Evolutionary conservation across 108 stramenopile species (phyloP).

Genomic region (Cylindrotheca fusiformis): DNA sequence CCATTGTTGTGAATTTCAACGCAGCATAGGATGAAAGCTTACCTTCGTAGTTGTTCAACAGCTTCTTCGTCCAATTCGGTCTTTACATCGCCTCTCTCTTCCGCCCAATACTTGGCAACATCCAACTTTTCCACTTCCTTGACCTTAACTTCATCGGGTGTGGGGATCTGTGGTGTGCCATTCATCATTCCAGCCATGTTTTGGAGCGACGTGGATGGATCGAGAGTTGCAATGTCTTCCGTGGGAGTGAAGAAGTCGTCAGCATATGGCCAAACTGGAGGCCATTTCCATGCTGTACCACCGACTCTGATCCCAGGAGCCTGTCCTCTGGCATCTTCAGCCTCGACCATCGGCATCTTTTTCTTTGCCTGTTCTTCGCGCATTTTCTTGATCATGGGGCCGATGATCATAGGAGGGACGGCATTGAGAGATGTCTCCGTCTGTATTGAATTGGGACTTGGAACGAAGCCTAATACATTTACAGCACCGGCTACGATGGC

Average conservation of each 20-base stretch:
- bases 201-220: conserved; percentile 19
- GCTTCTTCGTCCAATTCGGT: conserved; percentile 72
- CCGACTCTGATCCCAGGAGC: conserved; percentile 86
- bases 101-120: conserved; percentile 58
- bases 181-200: conserved; percentile 39
- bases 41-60: conserved; percentile 60
- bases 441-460: not conserved
- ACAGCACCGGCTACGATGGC: not conserved
- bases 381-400: conserved; percentile 82
- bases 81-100: conserved; percentile 50
- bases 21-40: conserved; percentile 34
- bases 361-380: conserved; percentile 69
- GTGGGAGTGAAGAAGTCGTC: conserved; percentile 53
- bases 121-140: conserved; percentile 45
- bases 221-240: conserved; percentile 43
- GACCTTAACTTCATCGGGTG: conserved; percentile 34
- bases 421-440: conserved; percentile 17
- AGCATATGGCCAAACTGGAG: conserved; percentile 87
- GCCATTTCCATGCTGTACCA: conserved; percentile 81
- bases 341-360: conserved; percentile 76
- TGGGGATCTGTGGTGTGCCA: conserved; percentile 27
- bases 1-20: no score
- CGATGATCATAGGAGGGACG: conserved; percentile 65
- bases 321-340: conserved; percentile 52
- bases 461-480: not conserved